Evolutionary conservation across 441 rosid genomes (phyloP).

Genomic region (Pelargonium citronellum): DNA sequence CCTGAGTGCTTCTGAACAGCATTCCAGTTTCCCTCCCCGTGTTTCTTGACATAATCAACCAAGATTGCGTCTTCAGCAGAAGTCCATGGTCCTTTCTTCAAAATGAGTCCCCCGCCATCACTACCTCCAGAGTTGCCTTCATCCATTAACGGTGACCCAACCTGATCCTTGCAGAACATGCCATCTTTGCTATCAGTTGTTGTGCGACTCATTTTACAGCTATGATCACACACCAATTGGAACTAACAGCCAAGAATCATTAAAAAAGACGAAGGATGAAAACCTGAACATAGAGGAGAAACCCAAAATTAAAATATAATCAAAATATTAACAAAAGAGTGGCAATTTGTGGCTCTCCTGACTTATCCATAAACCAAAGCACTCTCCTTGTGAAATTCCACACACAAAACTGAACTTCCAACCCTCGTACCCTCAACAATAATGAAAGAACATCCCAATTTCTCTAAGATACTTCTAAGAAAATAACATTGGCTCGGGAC

Average conservation of each 20-base stretch:
- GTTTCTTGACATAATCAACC: conserved; percentile 81
- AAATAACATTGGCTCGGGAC: too few species aligned
- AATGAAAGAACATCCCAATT: neutral
- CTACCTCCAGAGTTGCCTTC: conserved; percentile 40
- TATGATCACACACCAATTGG: conserved; percentile 35
- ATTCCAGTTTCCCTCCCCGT: conserved; percentile 99
- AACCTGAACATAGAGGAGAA: conserved; percentile 28
- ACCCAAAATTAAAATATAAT: conserved; percentile 16
- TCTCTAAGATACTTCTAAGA: neutral
- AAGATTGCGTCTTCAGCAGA: conserved; percentile 84
- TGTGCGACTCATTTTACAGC: conserved; percentile 50
- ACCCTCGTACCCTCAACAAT: neutral
- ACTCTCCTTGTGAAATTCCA: too few species aligned
- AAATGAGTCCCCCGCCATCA: conserved; percentile 36
- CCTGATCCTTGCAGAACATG: conserved; percentile 42
- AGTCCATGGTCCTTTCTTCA: conserved; percentile 99
- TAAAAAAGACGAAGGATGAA: conserved; percentile 31
- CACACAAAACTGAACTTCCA: neutral
- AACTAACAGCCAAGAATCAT: conserved; percentile 35
- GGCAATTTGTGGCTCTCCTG: neutral
- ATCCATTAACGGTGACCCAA: conserved; percentile 46
- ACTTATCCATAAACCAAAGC: too few species aligned
- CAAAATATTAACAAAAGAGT: conserved; percentile 8
- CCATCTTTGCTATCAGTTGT: conserved; percentile 56
- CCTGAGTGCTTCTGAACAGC: conserved; percentile 90